These are phyloP conservation scores for Podochytrium sp. DNA, from an alignment of 192 early-diverging fungal species.

Conservation along the genomic window DNA sequence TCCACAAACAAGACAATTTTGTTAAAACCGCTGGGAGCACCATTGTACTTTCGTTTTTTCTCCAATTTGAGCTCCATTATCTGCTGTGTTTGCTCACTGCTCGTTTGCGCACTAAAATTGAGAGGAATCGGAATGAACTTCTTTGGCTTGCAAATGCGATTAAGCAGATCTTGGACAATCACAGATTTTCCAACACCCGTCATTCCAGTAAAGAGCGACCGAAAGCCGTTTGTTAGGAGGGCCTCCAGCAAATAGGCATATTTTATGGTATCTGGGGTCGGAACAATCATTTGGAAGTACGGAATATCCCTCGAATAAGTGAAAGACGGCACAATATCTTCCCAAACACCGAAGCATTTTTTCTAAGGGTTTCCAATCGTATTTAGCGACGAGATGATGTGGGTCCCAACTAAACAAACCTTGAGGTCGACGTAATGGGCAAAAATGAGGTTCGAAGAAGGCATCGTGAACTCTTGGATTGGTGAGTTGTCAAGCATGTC, in stretches of 20 bases:
- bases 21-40: constrained; percentile 57
- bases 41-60: constrained; percentile 64
- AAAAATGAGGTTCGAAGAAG: constrained; percentile 56
- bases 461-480: constrained; percentile 51
- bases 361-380: too few species aligned
- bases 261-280: constrained; percentile 61
- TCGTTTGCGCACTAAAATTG: constrained; percentile 68
- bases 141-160: constrained; percentile 47
- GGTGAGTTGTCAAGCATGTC: constrained; percentile 52
- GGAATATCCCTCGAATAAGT: constrained; percentile 56
- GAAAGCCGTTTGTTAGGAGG: constrained; percentile 49
- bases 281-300: constrained; percentile 71
- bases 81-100: constrained; percentile 63
- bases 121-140: constrained; percentile 51
- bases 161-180: constrained; percentile 60
- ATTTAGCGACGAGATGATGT: too few species aligned
- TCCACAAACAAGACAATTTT: constrained; percentile 66
- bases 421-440: constrained; percentile 58
- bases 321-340: constrained; percentile 59
- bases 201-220: constrained; percentile 58
- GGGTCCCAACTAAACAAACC: too few species aligned
- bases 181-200: constrained; percentile 67
- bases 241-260: constrained; percentile 59
- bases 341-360: constrained; percentile 55
- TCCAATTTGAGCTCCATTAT: constrained; percentile 64